A percentile compares a stretch with the other conserved stretches of the same genome.
phyloP scores from a whole-genome alignment of 1,284 basidiomycete genomes.

The Pisolithus thermaeus region DNA sequence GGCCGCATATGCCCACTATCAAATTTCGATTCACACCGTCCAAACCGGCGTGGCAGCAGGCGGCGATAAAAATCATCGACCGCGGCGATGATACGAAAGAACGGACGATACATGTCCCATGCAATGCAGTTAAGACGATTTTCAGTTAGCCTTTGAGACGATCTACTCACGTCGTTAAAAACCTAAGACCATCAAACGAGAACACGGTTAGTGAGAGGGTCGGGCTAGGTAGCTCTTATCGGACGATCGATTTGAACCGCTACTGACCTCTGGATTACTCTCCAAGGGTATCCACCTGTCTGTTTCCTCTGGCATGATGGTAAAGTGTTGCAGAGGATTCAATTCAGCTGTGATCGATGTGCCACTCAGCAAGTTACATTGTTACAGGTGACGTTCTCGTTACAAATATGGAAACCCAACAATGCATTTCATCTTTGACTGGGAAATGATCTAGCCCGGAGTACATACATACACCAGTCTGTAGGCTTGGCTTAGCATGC shows the following conservation, averaged over 20 bases:
- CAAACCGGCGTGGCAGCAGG: too few relatives aligned
- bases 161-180: not conserved
- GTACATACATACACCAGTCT: too few relatives aligned
- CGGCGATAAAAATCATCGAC: not conserved
- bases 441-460: too few relatives aligned
- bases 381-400: too few relatives aligned
- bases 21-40: not conserved
- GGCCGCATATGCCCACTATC: conserved; percentile 71
- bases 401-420: too few relatives aligned
- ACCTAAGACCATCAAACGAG: not conserved
- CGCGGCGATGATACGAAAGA: not conserved
- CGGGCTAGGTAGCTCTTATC: conserved; percentile 8
- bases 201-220: not conserved
- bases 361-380: too few relatives aligned
- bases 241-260: not conserved
- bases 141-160: not conserved
- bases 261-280: conserved; percentile 66
- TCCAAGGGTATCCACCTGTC: conserved; percentile 69
- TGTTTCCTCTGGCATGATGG: not conserved
- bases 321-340: conserved; percentile 12
- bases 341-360: too few relatives aligned
- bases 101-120: not conserved
- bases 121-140: not conserved
- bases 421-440: too few relatives aligned
- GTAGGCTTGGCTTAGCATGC: too few relatives aligned